Percentiles rank a stretch among this genome's conserved stretches.
phyloP scores from a whole-genome alignment of 1,284 basidiomycete genomes.

The Hypsizygus ulmarius region DNA sequence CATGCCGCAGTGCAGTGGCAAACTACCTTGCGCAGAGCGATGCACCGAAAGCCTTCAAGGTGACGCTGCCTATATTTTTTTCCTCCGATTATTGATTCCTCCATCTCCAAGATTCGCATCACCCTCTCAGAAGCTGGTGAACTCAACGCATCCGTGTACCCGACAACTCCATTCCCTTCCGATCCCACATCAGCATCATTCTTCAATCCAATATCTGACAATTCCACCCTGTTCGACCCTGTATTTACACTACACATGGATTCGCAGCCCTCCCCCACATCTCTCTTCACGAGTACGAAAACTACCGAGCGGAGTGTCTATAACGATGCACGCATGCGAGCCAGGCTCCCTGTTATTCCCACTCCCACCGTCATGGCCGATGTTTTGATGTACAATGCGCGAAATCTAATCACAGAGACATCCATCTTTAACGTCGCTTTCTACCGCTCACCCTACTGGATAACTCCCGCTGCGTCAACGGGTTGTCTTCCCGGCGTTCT shows the following conservation, averaged over 20 bases:
- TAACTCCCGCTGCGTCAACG: conserved; percentile 55
- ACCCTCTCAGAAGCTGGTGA: conserved; percentile 44
- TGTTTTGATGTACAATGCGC: conserved; percentile 60
- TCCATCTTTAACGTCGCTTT: conserved; percentile 70
- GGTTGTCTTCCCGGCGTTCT: conserved; percentile 72
- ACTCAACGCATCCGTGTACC: conserved; percentile 42
- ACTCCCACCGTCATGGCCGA: conserved; percentile 37
- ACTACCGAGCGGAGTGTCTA: conserved; percentile 63
- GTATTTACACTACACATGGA: conserved; percentile 51
- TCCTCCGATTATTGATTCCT: not conserved
- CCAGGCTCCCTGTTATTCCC: conserved; percentile 37
- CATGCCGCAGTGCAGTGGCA: conserved; percentile 44
- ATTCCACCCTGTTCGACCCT: conserved; percentile 25
- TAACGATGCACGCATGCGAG: conserved; percentile 56
- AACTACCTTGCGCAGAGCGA: conserved; percentile 22
- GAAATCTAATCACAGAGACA: conserved; percentile 55
- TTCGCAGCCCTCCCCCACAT: conserved; percentile 46
- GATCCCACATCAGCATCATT: conserved; percentile 45
- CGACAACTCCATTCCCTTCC: conserved; percentile 34
- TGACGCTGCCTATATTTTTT: conserved; percentile 11
- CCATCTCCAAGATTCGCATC: conserved; percentile 52
- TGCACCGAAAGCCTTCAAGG: conserved; percentile 32
- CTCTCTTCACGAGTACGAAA: conserved; percentile 63
- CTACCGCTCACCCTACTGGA: conserved; percentile 53
- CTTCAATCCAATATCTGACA: conserved; percentile 34